Base-by-base conservation (phyloP, 352 stramenopile genomes). In the Phytophthora macrochlamydospora region DNA sequence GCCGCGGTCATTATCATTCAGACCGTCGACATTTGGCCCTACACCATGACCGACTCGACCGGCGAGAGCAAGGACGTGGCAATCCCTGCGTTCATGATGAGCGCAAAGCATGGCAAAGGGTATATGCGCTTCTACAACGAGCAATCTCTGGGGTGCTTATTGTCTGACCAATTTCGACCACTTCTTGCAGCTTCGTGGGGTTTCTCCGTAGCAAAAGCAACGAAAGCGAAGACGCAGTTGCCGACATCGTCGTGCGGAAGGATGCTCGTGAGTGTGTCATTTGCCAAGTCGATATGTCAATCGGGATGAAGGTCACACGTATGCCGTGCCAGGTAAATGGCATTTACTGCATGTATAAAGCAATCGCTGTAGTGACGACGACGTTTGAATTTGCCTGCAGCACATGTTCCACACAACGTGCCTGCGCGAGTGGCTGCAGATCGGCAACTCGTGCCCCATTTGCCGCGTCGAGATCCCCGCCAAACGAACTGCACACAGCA, bases 361-460 rank as follows among this genome's bases (percentile, higher is more conserved):
- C 46, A 38, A 12, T 35, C 43, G 48, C 13, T 54, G 11, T 55
- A 2, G 6, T 69, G 14, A 58, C 32, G 12, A 44, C 13, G 28
- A 28, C 38, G 31, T 35, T 49, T 18, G 5, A 33, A 51, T 51
- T 64, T 48, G 40, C n/a, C 29, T 29, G 13, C 56, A 93, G 85
- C 86, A 94, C 66, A 79, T 94, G 62, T 94, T 94, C 71, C 86
- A 94, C 69, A 90, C 83, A 13, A 71, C 78, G 8, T 94, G 86
- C 52, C 67, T 94, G 37, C 81, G 85, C 59, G 70, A 92, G 56
- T 94, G 87, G 87, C 79, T 94, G 44, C 85, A 91, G 49, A 87
- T 94, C 52, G 83, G 87, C 49, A 93, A 93, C 64, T 92, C 83
- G 56, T 94, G 87, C 68, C 87, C 86, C 33, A 93, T 93, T 61